Base-by-base conservation (phyloP, 352 stramenopile genomes). In the Peronospora destructor region DNA sequence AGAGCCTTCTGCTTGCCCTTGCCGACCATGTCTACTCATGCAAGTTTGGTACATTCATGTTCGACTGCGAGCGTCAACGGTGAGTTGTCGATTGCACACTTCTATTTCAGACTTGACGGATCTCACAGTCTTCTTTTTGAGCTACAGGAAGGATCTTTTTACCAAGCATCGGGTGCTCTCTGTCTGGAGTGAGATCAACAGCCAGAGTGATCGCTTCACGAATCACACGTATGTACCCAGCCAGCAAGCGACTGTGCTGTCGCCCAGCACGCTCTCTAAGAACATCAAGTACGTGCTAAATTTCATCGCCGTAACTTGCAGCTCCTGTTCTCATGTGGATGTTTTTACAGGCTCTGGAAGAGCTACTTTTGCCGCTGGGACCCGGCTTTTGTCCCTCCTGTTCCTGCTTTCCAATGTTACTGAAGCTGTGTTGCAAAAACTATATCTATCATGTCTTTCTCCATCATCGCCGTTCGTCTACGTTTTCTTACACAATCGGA, bases 1-100 rank as follows among this genome's bases (percentile, higher is more conserved):
- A 94, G 47, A 73, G 60, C 3, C 45, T 96, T 4, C 64, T 99
- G 28, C 59, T 98, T n/a, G 64, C 90, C 7, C 68, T 99, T 2
- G 93, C 91, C 0, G 94, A 99, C 48, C 89, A 98, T 54, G 74
- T 98, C 11, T 98, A 97, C 60, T 97, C 87, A 13, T 98, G 94
- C 68, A 96, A 97, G 33, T 99, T 97, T 59, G 94, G 95, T 29
- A 99, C 89, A 13, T 97, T 99, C 60, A 87, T 99, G 70, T 98
- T 96, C 56, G 92, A 99, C 73, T 97, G 81, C 41, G 95, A 97
- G 57, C 85, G 84, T 39, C 83, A 96, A 58, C 65, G 84, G 69
- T 85, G 40, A 40, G 70, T 59, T n/a, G 50, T 11, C 32, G 44
- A n/a, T 54, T 25, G 7, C 19, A 21, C 26, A 16, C 19, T 41